Base-by-base conservation (phyloP, 208 protist genomes). In the Acanthamoeba polyphaga region DNA sequence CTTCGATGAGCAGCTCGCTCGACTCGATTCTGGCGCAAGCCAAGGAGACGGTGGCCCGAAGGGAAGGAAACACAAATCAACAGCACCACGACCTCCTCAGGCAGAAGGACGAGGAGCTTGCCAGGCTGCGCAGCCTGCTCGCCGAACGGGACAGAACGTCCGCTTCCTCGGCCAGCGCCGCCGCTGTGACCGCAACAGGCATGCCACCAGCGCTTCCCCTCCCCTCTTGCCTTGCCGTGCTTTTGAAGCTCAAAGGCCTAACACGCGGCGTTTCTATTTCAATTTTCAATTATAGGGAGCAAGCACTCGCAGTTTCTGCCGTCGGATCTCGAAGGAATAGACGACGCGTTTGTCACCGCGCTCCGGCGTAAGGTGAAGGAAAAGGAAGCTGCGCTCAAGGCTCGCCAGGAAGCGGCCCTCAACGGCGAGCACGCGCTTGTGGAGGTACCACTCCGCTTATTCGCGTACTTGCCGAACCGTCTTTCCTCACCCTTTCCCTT, bases 61-160 rank as follows among this genome's bases (percentile, higher is more conserved):
- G 38, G 19, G 74, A 84, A 10, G 27, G 29, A 53, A n/a, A 34
- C 13, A 19, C 29, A n/a, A n/a, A 84, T 46, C 74, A 22, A 1
- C 74, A 43, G 24, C 32, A 24, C 29, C 46, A 87, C 9, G 78
- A 87, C 6, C 78, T 87, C 78, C 51, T 87, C 19, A 15, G 51
- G 10, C 78, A 87, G n/a, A 87, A 87, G 51, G 78, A 87, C 49
- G 78, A 87, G 78, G 78, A 87, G 78, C 24, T 87, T 1, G 78
- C 78, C 27, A 53, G 19, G 34, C 22, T 87, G 78, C 78, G 78
- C 46, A 24, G 78, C 51, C n/a, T 87, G 38, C 49, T 87, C 12
- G 78, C 78, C 49, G 78, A 87, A 17, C 19, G 51, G 46, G 7
- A 53, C 10, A 5, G 13, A 34, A 6, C 49, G 7, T 60, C n/a